Conservation (phyloP, 805 yeast genomes). For the Saturnispora besseyi region DNA sequence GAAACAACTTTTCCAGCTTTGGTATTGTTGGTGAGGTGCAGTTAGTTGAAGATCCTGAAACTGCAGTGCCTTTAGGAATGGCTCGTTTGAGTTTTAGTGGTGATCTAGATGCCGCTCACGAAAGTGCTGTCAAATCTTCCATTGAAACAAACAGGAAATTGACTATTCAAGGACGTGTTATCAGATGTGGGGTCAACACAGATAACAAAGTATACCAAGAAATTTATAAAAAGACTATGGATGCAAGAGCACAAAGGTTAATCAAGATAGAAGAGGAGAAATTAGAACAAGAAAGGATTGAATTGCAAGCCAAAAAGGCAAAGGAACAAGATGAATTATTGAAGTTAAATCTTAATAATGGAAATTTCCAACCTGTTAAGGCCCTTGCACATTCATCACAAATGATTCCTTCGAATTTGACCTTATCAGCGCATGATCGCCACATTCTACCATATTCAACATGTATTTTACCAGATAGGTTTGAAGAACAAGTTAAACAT, state of each 20-base stretch:
- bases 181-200: conserved; percentile 45
- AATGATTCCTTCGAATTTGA: conserved; percentile 3
- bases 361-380: background rate
- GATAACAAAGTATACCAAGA: conserved; percentile 31
- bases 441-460: conserved; percentile 24
- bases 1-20: conserved; percentile 48
- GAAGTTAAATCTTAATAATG: background rate
- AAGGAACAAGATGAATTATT: background rate
- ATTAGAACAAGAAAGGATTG: conserved; percentile 13
- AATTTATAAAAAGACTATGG: conserved; percentile 23
- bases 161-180: conserved; percentile 42
- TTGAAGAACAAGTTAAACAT: conserved; percentile 41
- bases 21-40: conserved; percentile 57
- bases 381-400: conserved; percentile 1
- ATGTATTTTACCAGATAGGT: conserved; percentile 36
- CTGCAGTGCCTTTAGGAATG: conserved; percentile 74
- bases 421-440: conserved; percentile 24
- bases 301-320: conserved; percentile 12
- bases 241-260: conserved; percentile 30
- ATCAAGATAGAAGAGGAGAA: conserved; percentile 28
- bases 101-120: conserved; percentile 38
- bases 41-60: conserved; percentile 56
- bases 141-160: conserved; percentile 32
- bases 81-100: conserved; percentile 58
- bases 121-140: conserved; percentile 38